phyloP scores from a whole-genome alignment of 2,329 filamentous ascomycete species.

The Paramyrothecium roridum region DNA sequence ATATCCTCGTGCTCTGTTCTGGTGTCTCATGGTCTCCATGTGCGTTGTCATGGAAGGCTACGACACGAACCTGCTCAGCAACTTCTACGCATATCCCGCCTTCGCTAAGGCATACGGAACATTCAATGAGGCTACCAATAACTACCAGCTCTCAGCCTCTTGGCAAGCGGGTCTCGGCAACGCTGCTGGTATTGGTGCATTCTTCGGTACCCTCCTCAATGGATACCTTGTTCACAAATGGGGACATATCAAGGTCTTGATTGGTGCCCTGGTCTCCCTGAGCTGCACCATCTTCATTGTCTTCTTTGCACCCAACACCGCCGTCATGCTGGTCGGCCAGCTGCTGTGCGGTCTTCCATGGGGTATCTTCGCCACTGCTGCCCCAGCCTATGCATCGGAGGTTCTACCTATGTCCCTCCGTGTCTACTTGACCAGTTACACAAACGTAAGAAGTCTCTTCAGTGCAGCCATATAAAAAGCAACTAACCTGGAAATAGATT shows the following conservation, averaged over 20 bases:
- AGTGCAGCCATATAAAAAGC: neutral
- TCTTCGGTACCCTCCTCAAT: slow-evolving; percentile 45
- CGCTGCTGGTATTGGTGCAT: slow-evolving; percentile 40
- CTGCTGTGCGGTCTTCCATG: slow-evolving; percentile 44
- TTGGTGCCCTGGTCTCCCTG: slow-evolving; percentile 35
- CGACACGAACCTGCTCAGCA: slow-evolving; percentile 29
- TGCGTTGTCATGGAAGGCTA: slow-evolving; percentile 43
- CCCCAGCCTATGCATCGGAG: slow-evolving; percentile 45
- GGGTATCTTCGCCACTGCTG: slow-evolving; percentile 41
- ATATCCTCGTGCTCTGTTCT: slow-evolving; percentile 33
- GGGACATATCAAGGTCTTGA: slow-evolving; percentile 41
- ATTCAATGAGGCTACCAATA: slow-evolving; percentile 16
- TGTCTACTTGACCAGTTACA: slow-evolving; percentile 40
- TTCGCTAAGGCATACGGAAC: slow-evolving; percentile 24
- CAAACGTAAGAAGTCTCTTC: slow-evolving; percentile 21
- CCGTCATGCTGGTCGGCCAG: slow-evolving; percentile 37
- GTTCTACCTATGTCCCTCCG: slow-evolving; percentile 34
- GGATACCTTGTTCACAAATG: slow-evolving; percentile 41
- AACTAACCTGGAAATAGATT: slow-evolving; percentile 16
- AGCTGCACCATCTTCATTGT: slow-evolving; percentile 41
- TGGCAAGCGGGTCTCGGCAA: slow-evolving; percentile 50
- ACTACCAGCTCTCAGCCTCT: slow-evolving; percentile 37
- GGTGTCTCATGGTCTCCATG: slow-evolving; percentile 30
- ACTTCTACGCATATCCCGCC: slow-evolving; percentile 31
- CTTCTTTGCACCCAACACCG: slow-evolving; percentile 39